phyloP scores from a whole-genome alignment of 75 land plant species.

The Azolla pinnata region DNA sequence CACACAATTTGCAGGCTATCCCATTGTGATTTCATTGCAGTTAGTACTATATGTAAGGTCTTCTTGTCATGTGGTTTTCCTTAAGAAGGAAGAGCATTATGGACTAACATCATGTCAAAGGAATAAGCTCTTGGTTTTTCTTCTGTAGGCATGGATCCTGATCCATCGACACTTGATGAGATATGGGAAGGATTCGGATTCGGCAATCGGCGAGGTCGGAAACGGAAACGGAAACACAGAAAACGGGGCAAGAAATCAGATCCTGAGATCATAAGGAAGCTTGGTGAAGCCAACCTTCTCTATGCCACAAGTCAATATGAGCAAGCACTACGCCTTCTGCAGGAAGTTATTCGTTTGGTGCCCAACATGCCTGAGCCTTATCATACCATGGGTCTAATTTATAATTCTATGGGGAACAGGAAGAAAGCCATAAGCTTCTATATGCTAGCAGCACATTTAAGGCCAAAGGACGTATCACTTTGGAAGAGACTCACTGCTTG shows the following conservation, averaged over 20 bases:
- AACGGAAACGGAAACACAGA: constrained; percentile 48
- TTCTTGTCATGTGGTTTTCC: not conserved
- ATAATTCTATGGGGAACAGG: constrained; percentile 48
- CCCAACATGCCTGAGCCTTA: constrained; percentile 78
- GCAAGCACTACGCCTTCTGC: constrained; percentile 57
- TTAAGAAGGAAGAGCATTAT: too few relatives aligned
- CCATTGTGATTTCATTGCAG: too few relatives aligned
- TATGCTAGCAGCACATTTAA: constrained; percentile 71
- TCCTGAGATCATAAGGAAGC: constrained; percentile 51
- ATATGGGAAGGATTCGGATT: constrained; percentile 2
- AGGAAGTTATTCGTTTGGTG: constrained; percentile 59
- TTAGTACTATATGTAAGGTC: not conserved
- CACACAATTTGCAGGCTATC: too few relatives aligned
- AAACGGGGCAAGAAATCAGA: constrained; percentile 40
- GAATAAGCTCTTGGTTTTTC: not conserved
- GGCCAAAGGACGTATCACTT: constrained; percentile 59
- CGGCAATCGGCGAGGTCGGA: constrained; percentile 16
- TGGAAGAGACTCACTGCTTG: constrained; percentile 70
- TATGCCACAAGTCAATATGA: constrained; percentile 62
- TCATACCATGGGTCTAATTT: constrained; percentile 66
- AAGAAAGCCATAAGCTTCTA: constrained; percentile 63
- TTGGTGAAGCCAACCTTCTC: constrained; percentile 83
- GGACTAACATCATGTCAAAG: not conserved
- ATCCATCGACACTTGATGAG: not conserved
- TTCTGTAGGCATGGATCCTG: not conserved